Evolutionary conservation across 441 rosid species (phyloP).

Genomic region (Kokia cookei): DNA sequence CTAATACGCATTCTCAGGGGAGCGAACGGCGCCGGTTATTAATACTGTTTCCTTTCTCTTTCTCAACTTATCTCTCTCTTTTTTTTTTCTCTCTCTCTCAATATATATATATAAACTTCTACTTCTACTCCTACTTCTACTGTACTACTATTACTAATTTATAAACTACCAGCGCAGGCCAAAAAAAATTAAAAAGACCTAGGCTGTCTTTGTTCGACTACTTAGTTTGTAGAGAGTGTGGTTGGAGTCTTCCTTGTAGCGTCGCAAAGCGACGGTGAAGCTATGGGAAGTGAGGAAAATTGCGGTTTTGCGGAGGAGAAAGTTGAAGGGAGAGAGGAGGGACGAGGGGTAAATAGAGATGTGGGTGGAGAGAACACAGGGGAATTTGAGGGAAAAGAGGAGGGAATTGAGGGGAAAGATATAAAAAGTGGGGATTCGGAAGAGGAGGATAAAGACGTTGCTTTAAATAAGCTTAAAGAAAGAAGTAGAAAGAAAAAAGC

Average conservation of each 20-base stretch:
- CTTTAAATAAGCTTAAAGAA: background rate
- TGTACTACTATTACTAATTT: background rate
- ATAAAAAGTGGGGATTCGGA: background rate
- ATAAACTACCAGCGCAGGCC: background rate
- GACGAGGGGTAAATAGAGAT: background rate
- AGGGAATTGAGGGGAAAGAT: background rate
- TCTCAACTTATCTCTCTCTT: background rate
- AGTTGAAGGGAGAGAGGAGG: background rate
- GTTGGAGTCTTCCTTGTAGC: background rate
- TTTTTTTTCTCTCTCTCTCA: no score
- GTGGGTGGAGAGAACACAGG: background rate
- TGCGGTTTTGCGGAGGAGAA: background rate
- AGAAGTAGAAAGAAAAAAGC: background rate
- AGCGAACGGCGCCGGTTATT: background rate
- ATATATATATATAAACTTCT: no score
- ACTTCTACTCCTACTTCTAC: background rate
- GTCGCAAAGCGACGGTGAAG: background rate
- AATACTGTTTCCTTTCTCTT: background rate
- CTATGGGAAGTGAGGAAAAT: background rate
- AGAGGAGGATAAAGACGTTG: slow-evolving; percentile 1
- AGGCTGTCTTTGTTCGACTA: background rate
- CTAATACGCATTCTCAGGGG: background rate
- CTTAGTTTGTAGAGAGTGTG: background rate
- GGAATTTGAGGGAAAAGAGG: background rate
- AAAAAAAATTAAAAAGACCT: background rate